Evolutionary conservation across 2,329 filamentous ascomycete genomes (phyloP).

Genomic region (Grosmannia huntii): DNA sequence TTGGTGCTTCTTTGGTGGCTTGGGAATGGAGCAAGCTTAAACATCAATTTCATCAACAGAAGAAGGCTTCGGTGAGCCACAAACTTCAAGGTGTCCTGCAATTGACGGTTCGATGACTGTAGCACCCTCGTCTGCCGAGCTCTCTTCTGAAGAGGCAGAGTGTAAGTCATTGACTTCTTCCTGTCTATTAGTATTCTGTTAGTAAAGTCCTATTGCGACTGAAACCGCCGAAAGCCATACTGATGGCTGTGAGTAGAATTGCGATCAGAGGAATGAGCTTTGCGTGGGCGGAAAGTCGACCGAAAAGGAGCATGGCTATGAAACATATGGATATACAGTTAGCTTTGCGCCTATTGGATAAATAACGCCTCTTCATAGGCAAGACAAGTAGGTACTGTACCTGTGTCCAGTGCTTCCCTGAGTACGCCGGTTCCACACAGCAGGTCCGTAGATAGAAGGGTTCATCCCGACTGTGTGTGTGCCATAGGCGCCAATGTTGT

Average conservation of each 20-base stretch:
- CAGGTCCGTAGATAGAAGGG: slow-evolving; percentile 31
- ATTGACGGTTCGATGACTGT: slow-evolving; percentile 38
- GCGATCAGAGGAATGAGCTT: not conserved
- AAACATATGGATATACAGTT: not conserved
- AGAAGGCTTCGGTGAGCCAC: not conserved
- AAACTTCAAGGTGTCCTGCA: slow-evolving; percentile 13
- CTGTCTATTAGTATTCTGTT: not conserved
- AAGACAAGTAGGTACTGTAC: slow-evolving; percentile 10
- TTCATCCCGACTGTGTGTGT: slow-evolving; percentile 46
- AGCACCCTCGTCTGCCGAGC: slow-evolving; percentile 36
- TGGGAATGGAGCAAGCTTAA: not conserved
- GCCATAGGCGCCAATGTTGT: slow-evolving; percentile 63
- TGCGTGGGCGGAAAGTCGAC: not conserved
- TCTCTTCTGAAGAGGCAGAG: slow-evolving; percentile 27
- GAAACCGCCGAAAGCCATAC: not conserved
- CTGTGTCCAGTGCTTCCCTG: slow-evolving; percentile 9
- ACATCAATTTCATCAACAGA: not conserved
- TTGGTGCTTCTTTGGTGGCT: not conserved
- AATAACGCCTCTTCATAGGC: not conserved
- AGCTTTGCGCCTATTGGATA: not conserved
- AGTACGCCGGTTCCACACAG: slow-evolving; percentile 23
- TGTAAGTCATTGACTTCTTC: slow-evolving; percentile 28
- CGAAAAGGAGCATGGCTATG: not conserved
- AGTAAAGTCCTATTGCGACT: not conserved
- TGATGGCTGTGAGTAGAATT: not conserved